Evolutionary conservation across 2,329 filamentous ascomycete genomes (phyloP).

Genomic region (Lecanicillium sp.): DNA sequence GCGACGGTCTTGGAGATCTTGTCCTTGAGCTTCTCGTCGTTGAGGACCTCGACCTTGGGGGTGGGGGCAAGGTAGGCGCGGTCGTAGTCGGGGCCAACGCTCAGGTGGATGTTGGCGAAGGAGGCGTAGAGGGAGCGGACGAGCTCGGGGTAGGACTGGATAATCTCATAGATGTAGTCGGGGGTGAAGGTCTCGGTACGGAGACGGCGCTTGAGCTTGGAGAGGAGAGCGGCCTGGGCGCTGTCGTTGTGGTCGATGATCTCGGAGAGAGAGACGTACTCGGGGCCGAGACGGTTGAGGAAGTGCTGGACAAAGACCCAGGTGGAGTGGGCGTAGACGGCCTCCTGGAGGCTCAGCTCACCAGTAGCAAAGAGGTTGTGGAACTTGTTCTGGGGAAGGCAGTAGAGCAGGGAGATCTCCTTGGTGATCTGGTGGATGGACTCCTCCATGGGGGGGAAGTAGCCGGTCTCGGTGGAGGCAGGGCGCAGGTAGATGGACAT

Average conservation of each 20-base stretch:
- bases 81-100: constrained; percentile 45
- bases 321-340: constrained; percentile 93
- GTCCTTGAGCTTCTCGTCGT: constrained; percentile 66
- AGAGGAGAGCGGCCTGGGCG: constrained; percentile 77
- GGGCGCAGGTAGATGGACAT: constrained; percentile 93
- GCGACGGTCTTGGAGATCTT: constrained; percentile 72
- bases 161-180: constrained; percentile 97
- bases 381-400: constrained; percentile 95
- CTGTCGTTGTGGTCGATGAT: constrained; percentile 77
- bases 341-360: constrained; percentile 86
- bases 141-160: constrained; percentile 80
- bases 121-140: constrained; percentile 84
- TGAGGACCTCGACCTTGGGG: constrained; percentile 61
- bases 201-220: constrained; percentile 91
- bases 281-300: constrained; percentile 86
- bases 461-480: constrained; percentile 49
- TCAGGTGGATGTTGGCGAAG: constrained; percentile 81
- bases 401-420: constrained; percentile 95
- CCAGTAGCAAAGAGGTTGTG: constrained; percentile 83
- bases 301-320: constrained; percentile 99
- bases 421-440: constrained; percentile 99
- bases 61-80: constrained; percentile 48
- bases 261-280: constrained; percentile 81
- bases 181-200: constrained; percentile 96
- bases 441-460: constrained; percentile 76